Evolutionary conservation across 2,329 filamentous ascomycete genomes (phyloP).

Genomic region (Parastagonospora avenae): DNA sequence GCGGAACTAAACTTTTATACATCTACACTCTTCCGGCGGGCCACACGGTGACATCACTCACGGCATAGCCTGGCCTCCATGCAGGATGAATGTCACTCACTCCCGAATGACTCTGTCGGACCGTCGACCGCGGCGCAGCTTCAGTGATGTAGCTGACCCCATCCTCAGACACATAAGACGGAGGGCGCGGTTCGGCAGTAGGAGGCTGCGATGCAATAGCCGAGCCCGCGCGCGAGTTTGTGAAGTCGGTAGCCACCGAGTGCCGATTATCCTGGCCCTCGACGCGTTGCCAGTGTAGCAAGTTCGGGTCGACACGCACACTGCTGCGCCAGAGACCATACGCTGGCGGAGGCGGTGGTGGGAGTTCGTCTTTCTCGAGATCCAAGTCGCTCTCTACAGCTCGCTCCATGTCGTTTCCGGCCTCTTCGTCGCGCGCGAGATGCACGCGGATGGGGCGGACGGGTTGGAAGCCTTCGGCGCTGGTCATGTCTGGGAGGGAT

Average conservation of each 20-base stretch:
- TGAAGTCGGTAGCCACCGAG: constrained; percentile 6
- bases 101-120: constrained; percentile 24
- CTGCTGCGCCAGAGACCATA: constrained; percentile 86
- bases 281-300: constrained; percentile 78
- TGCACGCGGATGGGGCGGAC: constrained; percentile 76
- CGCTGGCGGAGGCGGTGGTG: constrained; percentile 72
- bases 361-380: constrained; percentile 25
- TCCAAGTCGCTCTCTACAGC: constrained; percentile 10
- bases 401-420: constrained; percentile 34
- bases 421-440: constrained; percentile 75
- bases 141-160: constrained; percentile 75
- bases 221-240: constrained; percentile 8
- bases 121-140: constrained; percentile 54
- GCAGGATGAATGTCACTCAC: constrained; percentile 46
- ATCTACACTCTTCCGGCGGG: constrained; percentile 7
- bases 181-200: constrained; percentile 59
- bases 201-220: neutral
- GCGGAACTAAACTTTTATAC: neutral
- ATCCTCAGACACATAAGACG: constrained; percentile 77
- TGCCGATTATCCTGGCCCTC: constrained; percentile 9
- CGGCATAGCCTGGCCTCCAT: constrained; percentile 42
- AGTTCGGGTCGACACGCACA: constrained; percentile 79
- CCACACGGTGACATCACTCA: constrained; percentile 27
- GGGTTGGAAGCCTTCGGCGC: constrained; percentile 71
- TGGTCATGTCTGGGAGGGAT: constrained; percentile 56